phyloP scores from a whole-genome alignment of 768 basidiomycete genomes.

The Pulveroboletus sp. region DNA sequence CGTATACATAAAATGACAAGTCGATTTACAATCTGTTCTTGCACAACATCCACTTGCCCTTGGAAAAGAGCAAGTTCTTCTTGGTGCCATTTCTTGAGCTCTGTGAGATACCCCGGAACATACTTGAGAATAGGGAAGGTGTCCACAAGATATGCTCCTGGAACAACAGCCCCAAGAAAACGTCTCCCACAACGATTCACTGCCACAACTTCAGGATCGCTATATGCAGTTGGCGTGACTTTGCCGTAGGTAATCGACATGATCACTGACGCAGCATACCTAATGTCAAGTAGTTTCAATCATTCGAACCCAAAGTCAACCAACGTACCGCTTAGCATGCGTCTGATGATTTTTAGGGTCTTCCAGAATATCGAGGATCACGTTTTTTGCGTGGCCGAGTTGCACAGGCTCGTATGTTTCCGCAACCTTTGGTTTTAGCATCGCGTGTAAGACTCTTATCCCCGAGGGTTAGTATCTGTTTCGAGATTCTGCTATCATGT shows the following conservation, averaged over 20 bases:
- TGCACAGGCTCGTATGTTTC: constrained; percentile 34
- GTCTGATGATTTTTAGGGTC: constrained; percentile 32
- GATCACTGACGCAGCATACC: constrained; percentile 39
- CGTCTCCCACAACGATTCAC: constrained; percentile 26
- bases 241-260: constrained; percentile 41
- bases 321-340: constrained; percentile 31
- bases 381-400: constrained; percentile 29
- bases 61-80: constrained; percentile 36
- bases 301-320: not conserved
- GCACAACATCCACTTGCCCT: constrained; percentile 28
- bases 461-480: not conserved
- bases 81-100: constrained; percentile 50
- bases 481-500: not conserved
- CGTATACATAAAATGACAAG: too few species aligned
- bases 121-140: constrained; percentile 21
- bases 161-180: constrained; percentile 23
- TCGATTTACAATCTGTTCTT: constrained; percentile 27
- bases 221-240: constrained; percentile 36
- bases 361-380: constrained; percentile 34
- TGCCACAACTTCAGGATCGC: too few species aligned
- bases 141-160: constrained; percentile 28
- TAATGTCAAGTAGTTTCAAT: constrained; percentile 4
- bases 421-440: constrained; percentile 33
- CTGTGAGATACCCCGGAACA: constrained; percentile 39
- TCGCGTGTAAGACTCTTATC: constrained; percentile 32